Evolutionary conservation across 2,329 filamentous ascomycete genomes (phyloP), one percentile per base, ranked within the genome.

Genomic region (Pseudogymnoascus verrucosus): DNA sequence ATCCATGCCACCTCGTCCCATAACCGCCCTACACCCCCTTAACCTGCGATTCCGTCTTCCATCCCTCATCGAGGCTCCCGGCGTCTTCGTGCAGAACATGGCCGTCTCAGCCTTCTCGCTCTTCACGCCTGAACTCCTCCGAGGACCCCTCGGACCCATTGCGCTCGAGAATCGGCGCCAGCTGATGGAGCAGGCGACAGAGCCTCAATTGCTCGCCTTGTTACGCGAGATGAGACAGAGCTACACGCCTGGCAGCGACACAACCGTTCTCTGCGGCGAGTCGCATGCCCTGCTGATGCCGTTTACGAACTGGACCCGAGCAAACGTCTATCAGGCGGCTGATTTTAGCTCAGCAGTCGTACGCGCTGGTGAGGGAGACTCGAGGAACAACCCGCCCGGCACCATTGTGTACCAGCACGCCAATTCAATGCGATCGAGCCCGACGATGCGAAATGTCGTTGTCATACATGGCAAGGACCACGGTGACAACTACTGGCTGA

Each of bases 11-110:
- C 68, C 73, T 16, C 70, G 70, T 26, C 70, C 72, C 1, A 66
- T 80, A 47, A 73, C 71, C 7, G 69, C 77, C n/a, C 67, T 76
- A 51, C 78, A 78, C 68, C 73, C 75, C 1, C 74, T 79, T 62
- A 75, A 77, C 40, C 64, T 76, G 12, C 77, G 75, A 34, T 64
- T 64, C 14, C 66, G 72, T 5, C 70, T 77, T 26, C 64, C 70
- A 1, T 57, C 66, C 26, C 69, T 75, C 26, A 67, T 73, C 26
- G 67, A 74, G 2, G 72, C 73, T 1, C 37, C 64, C n/a, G 63
- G 65, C 37, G 62, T 63, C 5, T 69, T 71, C 4, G 68, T 74
- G 36, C 65, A 73, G 47, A 70, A 71, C 26, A 68, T 71, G 40
- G 64, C 69, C 28, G 68, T 72, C n/a, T 67, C 64, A 5, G 71